phyloP scores from a whole-genome alignment of 179 eudicot species.

The Spinacia oleracea region DNA sequence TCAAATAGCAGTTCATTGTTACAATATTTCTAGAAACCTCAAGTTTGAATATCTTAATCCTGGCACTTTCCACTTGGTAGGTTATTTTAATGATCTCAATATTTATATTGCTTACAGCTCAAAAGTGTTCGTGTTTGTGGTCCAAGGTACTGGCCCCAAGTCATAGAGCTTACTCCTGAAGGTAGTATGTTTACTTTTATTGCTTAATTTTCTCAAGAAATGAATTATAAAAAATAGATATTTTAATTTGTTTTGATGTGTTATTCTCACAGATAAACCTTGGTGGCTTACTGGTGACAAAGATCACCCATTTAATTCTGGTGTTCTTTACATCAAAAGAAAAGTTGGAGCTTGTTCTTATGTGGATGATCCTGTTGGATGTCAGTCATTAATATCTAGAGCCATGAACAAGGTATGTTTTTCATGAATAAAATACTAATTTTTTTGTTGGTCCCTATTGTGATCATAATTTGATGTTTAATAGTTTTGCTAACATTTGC shows the following conservation, averaged over 20 bases:
- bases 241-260: slow-evolving; percentile 13
- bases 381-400: slow-evolving; percentile 85
- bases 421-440: not conserved
- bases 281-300: slow-evolving; percentile 89
- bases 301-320: slow-evolving; percentile 84
- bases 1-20: not conserved
- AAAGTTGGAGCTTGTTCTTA: slow-evolving; percentile 98
- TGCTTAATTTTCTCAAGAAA: slow-evolving; percentile 4
- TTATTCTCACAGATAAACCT: slow-evolving; percentile 65
- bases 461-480: not conserved
- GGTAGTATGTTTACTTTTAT: slow-evolving; percentile 42
- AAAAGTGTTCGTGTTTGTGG: slow-evolving; percentile 91
- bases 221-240: slow-evolving; percentile 11
- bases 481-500: not conserved
- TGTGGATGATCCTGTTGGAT: slow-evolving; percentile 95
- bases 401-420: slow-evolving; percentile 94
- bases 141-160: slow-evolving; percentile 98
- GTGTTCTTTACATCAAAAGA: slow-evolving; percentile 80
- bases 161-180: slow-evolving; percentile 84
- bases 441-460: not conserved
- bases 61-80: slow-evolving; percentile 3
- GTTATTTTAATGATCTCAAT: slow-evolving; percentile 9
- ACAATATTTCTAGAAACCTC: not conserved
- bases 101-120: slow-evolving; percentile 52
- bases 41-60: not conserved